Base-by-base conservation (phyloP, 306 rosid species). In the Hippophae rhamnoides region DNA sequence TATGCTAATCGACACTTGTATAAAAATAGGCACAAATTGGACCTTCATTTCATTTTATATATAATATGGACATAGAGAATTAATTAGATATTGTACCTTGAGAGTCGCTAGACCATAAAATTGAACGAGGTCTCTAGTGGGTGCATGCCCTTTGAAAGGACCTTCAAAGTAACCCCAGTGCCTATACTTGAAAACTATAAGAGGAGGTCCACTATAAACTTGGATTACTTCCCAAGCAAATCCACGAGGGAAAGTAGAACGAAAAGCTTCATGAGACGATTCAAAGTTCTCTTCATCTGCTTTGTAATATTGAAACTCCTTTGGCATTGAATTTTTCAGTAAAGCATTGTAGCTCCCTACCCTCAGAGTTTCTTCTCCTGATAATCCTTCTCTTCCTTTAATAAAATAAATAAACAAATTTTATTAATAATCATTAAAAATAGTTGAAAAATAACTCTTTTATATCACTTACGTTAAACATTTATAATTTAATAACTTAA, bases 101-200 rank as follows among this genome's bases (percentile, higher is more conserved):
- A 31, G 38, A 67, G 72, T 82, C 57, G 73, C 95, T 6, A 84
- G 13, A 60, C 89, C 95, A 72, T 63, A 78, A 75, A 87, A 82
- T 47, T 87, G 64, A 54, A 72, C 76, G 38, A 80, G 43, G 6
- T 84, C 78, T 1, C 87, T 87, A n/a, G 79, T 82, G 7, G 95
- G 95, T 25, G 75, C 46, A 67, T 69, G 87, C 4, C 74, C 79
- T 62, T 78, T 84, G 58, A 42, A 87, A 52, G 93, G 87, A 4
- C 95, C 95, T 66, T 87, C 93, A 68, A 76, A 84, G 84, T 75
- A 76, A 13, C 95, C 95, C 95, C 95, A 87, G 58, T 87, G 95
- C 72, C 93, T 78, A 62, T 82, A 87, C 77, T 82, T 87, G 82
- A 10, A 87, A 6, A 82, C 76, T 49, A 87, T 87, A 47, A 78